These are phyloP conservation scores for Ustilago curta DNA, from an alignment of 1,284 basidiomycete species.

Conservation along the genomic window DNA sequence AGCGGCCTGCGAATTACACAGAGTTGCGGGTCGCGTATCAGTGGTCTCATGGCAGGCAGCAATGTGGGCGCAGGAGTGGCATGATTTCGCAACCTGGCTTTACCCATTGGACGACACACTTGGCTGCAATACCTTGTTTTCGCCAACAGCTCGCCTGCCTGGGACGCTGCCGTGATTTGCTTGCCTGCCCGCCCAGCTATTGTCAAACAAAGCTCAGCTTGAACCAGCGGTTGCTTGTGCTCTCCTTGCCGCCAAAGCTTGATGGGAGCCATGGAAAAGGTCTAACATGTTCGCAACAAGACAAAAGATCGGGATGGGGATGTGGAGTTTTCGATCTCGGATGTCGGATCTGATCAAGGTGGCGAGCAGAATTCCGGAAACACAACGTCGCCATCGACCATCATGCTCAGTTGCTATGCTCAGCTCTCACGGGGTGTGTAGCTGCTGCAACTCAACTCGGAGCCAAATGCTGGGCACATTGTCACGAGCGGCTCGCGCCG, in stretches of 20 bases:
- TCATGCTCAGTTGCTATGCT: background rate
- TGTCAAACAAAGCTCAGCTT: background rate
- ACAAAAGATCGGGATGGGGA: background rate
- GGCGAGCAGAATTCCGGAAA: conserved; percentile 18
- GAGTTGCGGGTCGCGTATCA: background rate
- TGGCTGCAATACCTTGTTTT: background rate
- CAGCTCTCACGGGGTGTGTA: background rate
- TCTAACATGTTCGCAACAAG: background rate
- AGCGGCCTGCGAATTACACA: background rate
- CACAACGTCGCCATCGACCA: background rate
- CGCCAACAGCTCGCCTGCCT: background rate
- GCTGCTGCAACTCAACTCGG: background rate
- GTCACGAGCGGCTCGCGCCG: conserved; percentile 27
- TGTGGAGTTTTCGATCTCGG: conserved; percentile 11
- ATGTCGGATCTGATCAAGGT: conserved; percentile 2
- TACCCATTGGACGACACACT: background rate
- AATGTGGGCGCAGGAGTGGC: conserved; percentile 8
- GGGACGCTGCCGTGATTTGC: background rate
- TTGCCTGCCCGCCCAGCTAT: background rate
- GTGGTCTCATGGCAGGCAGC: too few relatives aligned
- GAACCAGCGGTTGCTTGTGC: conserved; percentile 2
- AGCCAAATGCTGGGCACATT: conserved; percentile 25
- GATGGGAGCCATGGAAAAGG: too few relatives aligned
- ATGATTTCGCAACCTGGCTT: conserved; percentile 13
- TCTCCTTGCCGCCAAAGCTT: background rate